phyloP scores from a whole-genome alignment of 805 yeast species.

The Yamadazyma akitaensis region DNA sequence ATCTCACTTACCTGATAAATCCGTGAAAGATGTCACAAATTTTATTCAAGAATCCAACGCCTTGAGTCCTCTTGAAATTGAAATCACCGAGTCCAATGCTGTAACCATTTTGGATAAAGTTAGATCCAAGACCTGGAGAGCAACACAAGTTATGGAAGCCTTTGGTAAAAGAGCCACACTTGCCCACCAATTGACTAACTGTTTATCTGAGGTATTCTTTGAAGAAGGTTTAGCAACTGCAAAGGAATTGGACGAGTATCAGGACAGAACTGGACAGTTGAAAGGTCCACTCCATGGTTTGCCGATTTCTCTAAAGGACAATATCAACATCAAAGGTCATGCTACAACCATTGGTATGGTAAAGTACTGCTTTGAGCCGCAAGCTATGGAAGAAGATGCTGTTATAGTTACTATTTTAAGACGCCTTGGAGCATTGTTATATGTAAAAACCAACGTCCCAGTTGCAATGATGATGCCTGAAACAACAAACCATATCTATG shows the following conservation, averaged over 20 bases:
- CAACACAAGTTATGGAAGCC: conserved; percentile 37
- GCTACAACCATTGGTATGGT: conserved; percentile 39
- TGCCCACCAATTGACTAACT: conserved; percentile 43
- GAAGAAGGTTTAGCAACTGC: conserved; percentile 61
- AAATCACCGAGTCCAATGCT: conserved; percentile 36
- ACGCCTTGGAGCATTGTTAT: conserved; percentile 41
- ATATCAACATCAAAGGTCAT: conserved; percentile 36
- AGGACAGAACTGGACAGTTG: conserved; percentile 41
- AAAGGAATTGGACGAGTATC: conserved; percentile 50
- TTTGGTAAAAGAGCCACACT: conserved; percentile 41
- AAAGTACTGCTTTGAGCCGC: conserved; percentile 18
- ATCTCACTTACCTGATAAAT: conserved; percentile 24
- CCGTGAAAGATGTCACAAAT: conserved; percentile 33
- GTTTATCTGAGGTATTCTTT: conserved; percentile 45
- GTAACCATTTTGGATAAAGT: conserved; percentile 24
- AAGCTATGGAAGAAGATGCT: conserved; percentile 25
- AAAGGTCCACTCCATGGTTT: conserved; percentile 66
- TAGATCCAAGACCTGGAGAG: conserved; percentile 29
- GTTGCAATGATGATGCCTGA: conserved; percentile 45
- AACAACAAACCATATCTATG: conserved; percentile 38
- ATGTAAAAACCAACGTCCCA: conserved; percentile 43
- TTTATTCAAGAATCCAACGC: conserved; percentile 30
- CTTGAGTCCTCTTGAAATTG: conserved; percentile 30
- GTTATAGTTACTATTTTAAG: conserved; percentile 31
- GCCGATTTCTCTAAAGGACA: conserved; percentile 60